Conservation (phyloP, 2,329 filamentous ascomycete species). For the Sporothrix variecibatus region DNA sequence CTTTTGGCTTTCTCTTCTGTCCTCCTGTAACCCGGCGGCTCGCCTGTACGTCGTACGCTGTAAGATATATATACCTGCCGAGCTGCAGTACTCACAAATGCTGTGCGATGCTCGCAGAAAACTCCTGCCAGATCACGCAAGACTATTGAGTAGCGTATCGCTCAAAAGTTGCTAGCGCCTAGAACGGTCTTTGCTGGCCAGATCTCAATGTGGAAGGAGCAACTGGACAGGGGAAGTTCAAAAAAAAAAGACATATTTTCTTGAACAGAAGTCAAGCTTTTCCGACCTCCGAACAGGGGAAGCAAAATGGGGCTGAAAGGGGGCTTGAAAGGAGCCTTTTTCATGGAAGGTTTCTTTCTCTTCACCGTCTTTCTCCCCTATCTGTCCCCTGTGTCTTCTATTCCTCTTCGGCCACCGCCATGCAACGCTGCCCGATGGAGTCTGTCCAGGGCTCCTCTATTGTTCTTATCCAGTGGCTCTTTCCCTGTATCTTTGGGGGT, state of each 20-base stretch:
- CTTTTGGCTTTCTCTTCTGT: background rate
- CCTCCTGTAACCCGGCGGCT: background rate
- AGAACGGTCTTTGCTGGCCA: background rate
- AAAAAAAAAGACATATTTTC: background rate
- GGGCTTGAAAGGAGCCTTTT: background rate
- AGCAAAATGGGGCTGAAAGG: background rate
- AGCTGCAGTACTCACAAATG: background rate
- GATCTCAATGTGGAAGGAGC: conserved; percentile 8
- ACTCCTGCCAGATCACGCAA: background rate
- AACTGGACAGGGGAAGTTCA: background rate
- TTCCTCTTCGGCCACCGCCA: background rate
- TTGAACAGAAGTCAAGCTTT: background rate
- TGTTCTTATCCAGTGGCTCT: background rate
- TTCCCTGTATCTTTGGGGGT: background rate
- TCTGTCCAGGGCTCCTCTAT: background rate
- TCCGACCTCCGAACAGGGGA: background rate
- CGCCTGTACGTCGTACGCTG: background rate
- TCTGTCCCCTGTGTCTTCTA: background rate
- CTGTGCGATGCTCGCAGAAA: background rate
- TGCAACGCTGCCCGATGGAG: background rate
- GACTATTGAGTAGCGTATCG: background rate
- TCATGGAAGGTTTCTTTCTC: background rate
- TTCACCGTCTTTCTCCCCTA: conserved; percentile 12
- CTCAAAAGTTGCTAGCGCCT: background rate
- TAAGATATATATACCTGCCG: background rate